Percentiles rank a stretch among this genome's conserved stretches.
Conservation (phyloP, 108 stramenopile genomes). For the Stephanodiscus triporus region DNA sequence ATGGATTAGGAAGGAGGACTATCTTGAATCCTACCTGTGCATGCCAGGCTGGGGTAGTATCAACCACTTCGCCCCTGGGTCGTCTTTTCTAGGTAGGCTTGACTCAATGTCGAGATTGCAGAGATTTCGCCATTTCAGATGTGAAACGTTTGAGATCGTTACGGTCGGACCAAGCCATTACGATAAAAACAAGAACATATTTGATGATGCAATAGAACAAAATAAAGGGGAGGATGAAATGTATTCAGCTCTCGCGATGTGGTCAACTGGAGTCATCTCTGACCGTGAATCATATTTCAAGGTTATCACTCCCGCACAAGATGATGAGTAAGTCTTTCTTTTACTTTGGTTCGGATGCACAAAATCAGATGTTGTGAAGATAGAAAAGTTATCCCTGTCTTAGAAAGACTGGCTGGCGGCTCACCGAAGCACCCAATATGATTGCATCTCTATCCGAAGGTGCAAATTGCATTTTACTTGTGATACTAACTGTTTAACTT, state of each 20-base stretch:
- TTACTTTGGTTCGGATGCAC: background rate
- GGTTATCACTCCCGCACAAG: slow-evolving; percentile 18
- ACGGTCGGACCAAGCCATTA: slow-evolving; percentile 34
- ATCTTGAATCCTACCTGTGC: slow-evolving; percentile 65
- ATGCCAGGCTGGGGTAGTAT: slow-evolving; percentile 63
- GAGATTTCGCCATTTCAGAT: slow-evolving; percentile 69
- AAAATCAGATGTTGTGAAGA: too few relatives aligned
- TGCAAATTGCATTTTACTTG: too few relatives aligned
- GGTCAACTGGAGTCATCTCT: slow-evolving; percentile 66
- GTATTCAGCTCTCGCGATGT: slow-evolving; percentile 48
- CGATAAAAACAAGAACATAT: slow-evolving; percentile 47
- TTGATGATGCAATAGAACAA: slow-evolving; percentile 61
- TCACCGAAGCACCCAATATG: too few relatives aligned
- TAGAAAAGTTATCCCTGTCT: background rate
- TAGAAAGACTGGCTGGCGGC: background rate
- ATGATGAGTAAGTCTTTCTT: slow-evolving; percentile 18
- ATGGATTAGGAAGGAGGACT: slow-evolving; percentile 72
- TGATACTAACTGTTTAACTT: background rate
- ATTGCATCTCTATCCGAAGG: background rate
- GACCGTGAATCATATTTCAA: slow-evolving; percentile 58
- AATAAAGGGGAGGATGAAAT: slow-evolving; percentile 68
- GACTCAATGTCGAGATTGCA: slow-evolving; percentile 55
- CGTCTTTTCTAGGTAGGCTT: slow-evolving; percentile 61
- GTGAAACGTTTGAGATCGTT: slow-evolving; percentile 71
- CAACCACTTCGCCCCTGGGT: slow-evolving; percentile 44